Conservation (phyloP, 441 rosid genomes). For the Bruguiera hainesii region DNA sequence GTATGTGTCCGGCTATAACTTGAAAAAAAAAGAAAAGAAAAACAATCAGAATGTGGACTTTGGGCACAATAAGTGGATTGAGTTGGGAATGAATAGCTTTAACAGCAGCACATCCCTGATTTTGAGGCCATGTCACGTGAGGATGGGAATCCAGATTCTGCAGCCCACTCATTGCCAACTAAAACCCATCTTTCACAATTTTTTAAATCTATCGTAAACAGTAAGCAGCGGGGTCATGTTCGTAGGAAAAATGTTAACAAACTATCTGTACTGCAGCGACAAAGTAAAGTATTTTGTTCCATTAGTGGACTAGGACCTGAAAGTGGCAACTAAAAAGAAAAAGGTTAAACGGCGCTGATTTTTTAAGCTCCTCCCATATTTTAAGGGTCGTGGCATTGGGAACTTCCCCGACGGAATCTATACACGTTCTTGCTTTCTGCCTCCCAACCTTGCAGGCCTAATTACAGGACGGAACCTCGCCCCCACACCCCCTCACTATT, state of each 20-base stretch:
- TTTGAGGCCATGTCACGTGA: constrained; percentile 83
- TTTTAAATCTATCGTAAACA: background rate
- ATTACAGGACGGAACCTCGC: background rate
- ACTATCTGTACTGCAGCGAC: background rate
- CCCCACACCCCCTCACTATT: background rate
- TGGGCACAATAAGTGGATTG: constrained; percentile 28
- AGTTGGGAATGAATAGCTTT: constrained; percentile 17
- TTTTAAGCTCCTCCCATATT: constrained; percentile 37
- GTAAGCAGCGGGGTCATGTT: background rate
- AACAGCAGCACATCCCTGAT: constrained; percentile 58
- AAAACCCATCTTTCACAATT: constrained; percentile 16
- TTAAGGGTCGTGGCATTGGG: constrained; percentile 70
- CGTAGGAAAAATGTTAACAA: background rate
- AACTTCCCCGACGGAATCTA: constrained; percentile 54
- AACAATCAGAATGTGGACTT: constrained; percentile 13
- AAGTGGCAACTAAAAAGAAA: constrained; percentile 16
- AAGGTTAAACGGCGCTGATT: constrained; percentile 70
- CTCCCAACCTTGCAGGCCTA: background rate
- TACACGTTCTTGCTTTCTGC: constrained; percentile 27
- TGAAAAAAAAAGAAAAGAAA: background rate
- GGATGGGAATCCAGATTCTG: constrained; percentile 38
- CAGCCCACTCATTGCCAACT: constrained; percentile 33
- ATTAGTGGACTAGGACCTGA: constrained; percentile 24
- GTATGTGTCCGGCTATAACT: background rate
- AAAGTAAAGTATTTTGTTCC: constrained; percentile 9